A percentile compares a stretch with the other conserved stretches of the same genome.
phyloP scores from a whole-genome alignment of 2,329 filamentous ascomycete species.

The Fusarium setosum region DNA sequence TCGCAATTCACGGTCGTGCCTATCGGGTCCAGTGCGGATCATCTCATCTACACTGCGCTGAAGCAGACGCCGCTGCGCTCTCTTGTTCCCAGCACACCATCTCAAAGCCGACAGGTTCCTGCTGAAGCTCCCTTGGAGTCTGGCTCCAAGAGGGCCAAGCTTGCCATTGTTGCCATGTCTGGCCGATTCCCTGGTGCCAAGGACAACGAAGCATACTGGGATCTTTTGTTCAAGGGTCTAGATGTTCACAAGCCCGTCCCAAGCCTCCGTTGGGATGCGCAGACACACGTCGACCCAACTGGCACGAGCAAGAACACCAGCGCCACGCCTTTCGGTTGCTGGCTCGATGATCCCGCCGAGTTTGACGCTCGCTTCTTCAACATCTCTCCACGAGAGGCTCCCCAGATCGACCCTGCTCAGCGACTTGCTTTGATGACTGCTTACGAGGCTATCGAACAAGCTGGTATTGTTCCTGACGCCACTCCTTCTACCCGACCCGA shows the following conservation, averaged over 20 bases:
- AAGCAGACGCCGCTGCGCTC: constrained; percentile 26
- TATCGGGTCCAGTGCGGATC: constrained; percentile 24
- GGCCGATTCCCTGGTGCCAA: constrained; percentile 72
- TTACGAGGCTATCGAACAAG: constrained; percentile 76
- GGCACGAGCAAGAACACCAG: constrained; percentile 72
- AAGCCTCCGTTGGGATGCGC: constrained; percentile 33
- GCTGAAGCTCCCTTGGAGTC: neutral
- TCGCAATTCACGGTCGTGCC: constrained; percentile 18
- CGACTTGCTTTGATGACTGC: constrained; percentile 72
- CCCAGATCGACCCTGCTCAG: constrained; percentile 71
- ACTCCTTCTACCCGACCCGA: constrained; percentile 68
- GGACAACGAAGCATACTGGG: constrained; percentile 71
- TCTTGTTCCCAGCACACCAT: neutral
- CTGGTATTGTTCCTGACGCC: constrained; percentile 71
- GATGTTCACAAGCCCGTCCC: constrained; percentile 70
- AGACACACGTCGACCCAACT: constrained; percentile 59
- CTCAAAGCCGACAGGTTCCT: accelerated
- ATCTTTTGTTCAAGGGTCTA: constrained; percentile 71
- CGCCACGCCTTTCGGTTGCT: constrained; percentile 47
- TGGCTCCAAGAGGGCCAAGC: constrained; percentile 22
- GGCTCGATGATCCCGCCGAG: constrained; percentile 72
- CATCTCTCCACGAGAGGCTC: constrained; percentile 64
- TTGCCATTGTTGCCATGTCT: constrained; percentile 73
- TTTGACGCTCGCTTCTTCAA: constrained; percentile 80
- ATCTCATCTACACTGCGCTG: constrained; percentile 35